Conservation (phyloP, 176 grass and related monocot genomes). For the Zoysia pacifica region DNA sequence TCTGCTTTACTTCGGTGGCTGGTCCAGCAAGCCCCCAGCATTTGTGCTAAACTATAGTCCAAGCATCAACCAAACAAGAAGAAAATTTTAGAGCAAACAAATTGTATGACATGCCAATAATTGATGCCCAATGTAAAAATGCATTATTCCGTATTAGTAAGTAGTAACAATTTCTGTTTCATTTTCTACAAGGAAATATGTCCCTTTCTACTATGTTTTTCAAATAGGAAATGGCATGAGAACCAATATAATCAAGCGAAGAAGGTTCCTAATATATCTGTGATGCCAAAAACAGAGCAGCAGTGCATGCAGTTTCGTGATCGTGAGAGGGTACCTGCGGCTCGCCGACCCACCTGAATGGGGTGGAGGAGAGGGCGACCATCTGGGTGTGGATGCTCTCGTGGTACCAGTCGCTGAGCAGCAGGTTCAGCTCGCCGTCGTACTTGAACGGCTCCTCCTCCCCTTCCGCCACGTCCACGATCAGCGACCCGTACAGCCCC, state of each 20-base stretch:
- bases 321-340: conserved; percentile 52
- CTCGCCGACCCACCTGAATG: conserved; percentile 84
- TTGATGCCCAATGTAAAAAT: background rate
- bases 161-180: background rate
- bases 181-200: background rate
- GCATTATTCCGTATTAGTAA: background rate
- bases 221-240: background rate
- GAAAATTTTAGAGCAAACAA: conserved; percentile 4
- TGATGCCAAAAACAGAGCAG: background rate
- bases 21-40: conserved; percentile 11
- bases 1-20: background rate
- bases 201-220: background rate
- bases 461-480: conserved; percentile 69
- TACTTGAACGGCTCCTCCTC: conserved; percentile 78
- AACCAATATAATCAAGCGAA: background rate
- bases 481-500: conserved; percentile 80
- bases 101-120: conserved; percentile 17
- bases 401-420: conserved; percentile 90
- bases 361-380: conserved; percentile 72
- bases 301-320: background rate
- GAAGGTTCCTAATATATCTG: conserved; percentile 2
- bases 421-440: conserved; percentile 79
- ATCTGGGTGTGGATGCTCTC: conserved; percentile 76
- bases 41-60: conserved; percentile 9
- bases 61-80: background rate